Evolutionary conservation across 176 grass and related monocot genomes (phyloP), one percentile per base, ranked within the genome.

Genomic region (Oryza nivara): DNA sequence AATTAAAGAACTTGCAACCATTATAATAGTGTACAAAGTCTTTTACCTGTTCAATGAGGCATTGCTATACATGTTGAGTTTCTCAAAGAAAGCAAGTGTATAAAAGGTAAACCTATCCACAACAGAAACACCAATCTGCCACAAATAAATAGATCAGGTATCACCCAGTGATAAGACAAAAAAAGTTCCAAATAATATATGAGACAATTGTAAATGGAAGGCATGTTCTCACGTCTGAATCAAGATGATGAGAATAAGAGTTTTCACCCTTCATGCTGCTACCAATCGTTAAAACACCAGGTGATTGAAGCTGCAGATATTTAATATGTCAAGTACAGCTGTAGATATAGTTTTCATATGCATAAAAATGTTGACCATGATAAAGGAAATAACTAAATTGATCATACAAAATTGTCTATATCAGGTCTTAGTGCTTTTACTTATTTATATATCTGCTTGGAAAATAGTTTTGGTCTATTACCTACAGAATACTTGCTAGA

Each of bases 181-280:
- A 78, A 68, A 36, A 2, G 60, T 76, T 38, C 36, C 25, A 79
- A 75, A 76, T 9, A 77, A 16, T 65, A 82, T 68, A 8, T 67
- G 14, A 46, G 48, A 88, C 74, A 71, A 60, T 13, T 67, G 13
- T 67, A 73, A 40, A 78, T 61, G 11, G 54, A 85, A 79, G 30
- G 63, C n/a, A 75, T 45, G 81, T 80, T 84, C 89, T 96, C 88
- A 99, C 96, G 81, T 99, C 91, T 34, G 93, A 93, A 74, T 99
- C 96, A 81, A 99, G 96, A 87, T 99, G 96, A 66, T 99, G 96
- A 68, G 96, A 99, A 67, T 99, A 99, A 16, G 96, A 99, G 79
- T 99, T 99, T 93, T 99, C 93, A 73, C 96, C 96, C 89, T 99
- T 99, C 96, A 87, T 91, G 84, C 96, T 99, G 81, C 93, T 96